These are phyloP conservation scores for Circinella minor DNA, from an alignment of 371 early-diverging fungal species.

Conservation along the genomic window DNA sequence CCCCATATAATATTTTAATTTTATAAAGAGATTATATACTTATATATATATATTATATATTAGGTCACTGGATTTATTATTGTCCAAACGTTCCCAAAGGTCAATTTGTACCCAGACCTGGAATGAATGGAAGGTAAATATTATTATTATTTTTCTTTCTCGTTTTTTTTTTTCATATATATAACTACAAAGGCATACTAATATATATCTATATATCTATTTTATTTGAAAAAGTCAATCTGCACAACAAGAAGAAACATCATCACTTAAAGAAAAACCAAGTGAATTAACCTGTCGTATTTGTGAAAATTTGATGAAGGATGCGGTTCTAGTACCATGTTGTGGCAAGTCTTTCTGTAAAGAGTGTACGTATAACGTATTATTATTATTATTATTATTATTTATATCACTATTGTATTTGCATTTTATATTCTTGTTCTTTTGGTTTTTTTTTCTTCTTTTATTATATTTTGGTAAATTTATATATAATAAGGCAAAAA, in stretches of 20 bases:
- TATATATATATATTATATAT: background rate
- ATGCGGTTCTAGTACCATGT: slow-evolving; percentile 84
- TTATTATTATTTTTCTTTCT: too few relatives aligned
- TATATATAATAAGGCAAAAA: background rate
- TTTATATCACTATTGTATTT: slow-evolving; percentile 9
- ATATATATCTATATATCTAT: background rate
- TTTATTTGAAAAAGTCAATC: background rate
- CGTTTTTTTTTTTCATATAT: background rate
- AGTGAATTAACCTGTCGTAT: slow-evolving; percentile 73
- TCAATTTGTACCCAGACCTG: slow-evolving; percentile 45
- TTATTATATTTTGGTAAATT: background rate
- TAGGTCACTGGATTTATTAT: slow-evolving; percentile 61
- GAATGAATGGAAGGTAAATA: slow-evolving; percentile 32
- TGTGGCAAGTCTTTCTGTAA: slow-evolving; percentile 90
- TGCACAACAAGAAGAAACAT: background rate
- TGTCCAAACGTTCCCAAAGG: slow-evolving; percentile 58
- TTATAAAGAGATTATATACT: background rate
- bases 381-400: background rate
- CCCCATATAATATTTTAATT: background rate
- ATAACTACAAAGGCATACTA: background rate
- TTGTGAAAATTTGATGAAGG: slow-evolving; percentile 77
- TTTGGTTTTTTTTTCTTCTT: background rate
- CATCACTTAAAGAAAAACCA: slow-evolving; percentile 32
- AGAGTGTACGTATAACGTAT: slow-evolving; percentile 64
- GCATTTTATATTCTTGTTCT: background rate